Base-by-base conservation (phyloP, 2,329 filamentous ascomycete genomes). In the Fusarium anguioides region DNA sequence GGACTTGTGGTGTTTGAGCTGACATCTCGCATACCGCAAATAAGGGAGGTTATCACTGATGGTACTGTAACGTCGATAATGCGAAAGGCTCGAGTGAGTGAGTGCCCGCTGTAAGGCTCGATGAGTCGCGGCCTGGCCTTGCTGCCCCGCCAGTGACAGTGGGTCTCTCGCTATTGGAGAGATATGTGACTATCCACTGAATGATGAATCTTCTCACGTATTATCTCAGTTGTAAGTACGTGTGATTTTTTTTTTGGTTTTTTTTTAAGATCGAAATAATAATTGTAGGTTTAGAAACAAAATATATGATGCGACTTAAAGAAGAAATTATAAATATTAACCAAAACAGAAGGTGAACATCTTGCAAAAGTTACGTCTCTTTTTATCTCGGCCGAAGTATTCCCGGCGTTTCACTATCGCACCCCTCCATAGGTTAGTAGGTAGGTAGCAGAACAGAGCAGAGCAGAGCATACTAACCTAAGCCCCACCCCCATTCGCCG, bases 21-120 rank as follows among this genome's bases (percentile, higher is more conserved):
- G 78, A 77, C 78, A 80, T 80, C 69, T 73, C 71, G 76, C 77
- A 77, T 77, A 65, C 72, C 74, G 70, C 46, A 69, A 46, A 55
- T 33, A 54, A 26, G 29, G 39, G 5, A 15, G 11, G 24, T 8
- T 42, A 41, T 50, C 23, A 56, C 40, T 50, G 62, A 59, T 53
- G 57, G 60, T 64, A 60, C 56, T 50, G 68, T 49, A 64, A 60
- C 52, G 68, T 36, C 54, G 62, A 62, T 69, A 51, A 49, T 46
- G 47, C 47, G 35, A 60, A 63, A 68, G 55, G 35, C 58, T 56
- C 29, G 41, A 50, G 51, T 57, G 58, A 54, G 46, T 54, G 41
- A 26, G 24, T 26, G 24, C 24, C n/a, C n/a, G 27, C 58, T 65
- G 58, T 63, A 66, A 72, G 65, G 61, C 68, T 72, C 56, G 71